Percentiles rank a stretch among this genome's conserved stretches.
Evolutionary conservation across 2,329 filamentous ascomycete species (phyloP).

Genomic region (Sporothrix phasma): DNA sequence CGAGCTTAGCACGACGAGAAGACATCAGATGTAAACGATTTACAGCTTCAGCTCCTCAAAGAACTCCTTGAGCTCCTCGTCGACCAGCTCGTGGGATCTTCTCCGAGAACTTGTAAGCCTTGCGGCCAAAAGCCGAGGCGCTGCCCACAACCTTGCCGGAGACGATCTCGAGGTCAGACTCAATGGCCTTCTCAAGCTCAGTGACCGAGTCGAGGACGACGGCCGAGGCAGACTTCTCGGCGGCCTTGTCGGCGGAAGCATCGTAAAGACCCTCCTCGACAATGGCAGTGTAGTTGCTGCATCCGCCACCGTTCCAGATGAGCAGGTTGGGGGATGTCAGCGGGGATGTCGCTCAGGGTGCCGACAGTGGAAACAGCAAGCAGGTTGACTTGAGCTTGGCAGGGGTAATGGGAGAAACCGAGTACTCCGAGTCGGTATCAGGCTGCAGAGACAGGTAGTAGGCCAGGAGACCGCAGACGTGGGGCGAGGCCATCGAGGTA

Average conservation of each 20-base stretch:
- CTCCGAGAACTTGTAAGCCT: conserved; percentile 52
- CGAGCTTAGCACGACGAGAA: not conserved
- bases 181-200: conserved; percentile 50
- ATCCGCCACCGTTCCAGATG: conserved; percentile 97
- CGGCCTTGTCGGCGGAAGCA: conserved; percentile 23
- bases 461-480: conserved; percentile 90
- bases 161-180: conserved; percentile 51
- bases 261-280: conserved; percentile 62
- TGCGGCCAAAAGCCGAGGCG: conserved; percentile 41
- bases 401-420: conserved; percentile 80
- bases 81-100: conserved; percentile 53
- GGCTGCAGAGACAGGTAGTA: conserved; percentile 98
- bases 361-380: conserved; percentile 72
- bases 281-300: conserved; percentile 81
- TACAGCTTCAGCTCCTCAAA: conserved; percentile 40
- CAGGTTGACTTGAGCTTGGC: conserved; percentile 88
- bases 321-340: conserved; percentile 86
- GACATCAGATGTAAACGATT: conserved; percentile 11
- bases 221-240: conserved; percentile 29
- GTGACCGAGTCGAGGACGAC: conserved; percentile 38
- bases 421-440: conserved; percentile 77
- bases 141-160: conserved; percentile 48
- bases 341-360: conserved; percentile 71
- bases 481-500: conserved; percentile 97
- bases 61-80: conserved; percentile 52